These are phyloP conservation scores for Parmelia sp. DNA, from an alignment of 495 filamentous ascomycete genomes.

Conservation along the genomic window DNA sequence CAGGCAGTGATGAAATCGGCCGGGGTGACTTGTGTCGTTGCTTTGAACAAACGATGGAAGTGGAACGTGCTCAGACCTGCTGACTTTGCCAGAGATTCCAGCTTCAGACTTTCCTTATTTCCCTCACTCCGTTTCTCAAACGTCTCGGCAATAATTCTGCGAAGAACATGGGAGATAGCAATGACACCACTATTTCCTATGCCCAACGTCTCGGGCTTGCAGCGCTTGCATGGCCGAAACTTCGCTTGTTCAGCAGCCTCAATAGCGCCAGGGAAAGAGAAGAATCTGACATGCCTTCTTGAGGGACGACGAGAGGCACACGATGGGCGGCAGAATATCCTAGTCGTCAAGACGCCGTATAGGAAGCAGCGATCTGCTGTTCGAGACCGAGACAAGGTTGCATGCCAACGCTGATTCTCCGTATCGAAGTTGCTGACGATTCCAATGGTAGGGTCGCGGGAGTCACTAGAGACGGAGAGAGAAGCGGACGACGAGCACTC, in stretches of 20 bases:
- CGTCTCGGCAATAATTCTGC: conserved; percentile 31
- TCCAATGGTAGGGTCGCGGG: too few relatives aligned
- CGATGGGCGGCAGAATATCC: conserved; percentile 58
- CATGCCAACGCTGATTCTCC: conserved; percentile 46
- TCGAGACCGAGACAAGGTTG: conserved; percentile 47
- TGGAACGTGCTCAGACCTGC: conserved; percentile 54
- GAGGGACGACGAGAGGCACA: conserved; percentile 56
- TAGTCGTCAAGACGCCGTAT: conserved; percentile 57
- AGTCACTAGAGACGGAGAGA: background rate
- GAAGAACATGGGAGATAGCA: conserved; percentile 33
- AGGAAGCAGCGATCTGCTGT: conserved; percentile 48
- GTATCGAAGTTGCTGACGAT: background rate
- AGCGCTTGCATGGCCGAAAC: conserved; percentile 59
- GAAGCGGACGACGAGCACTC: background rate
- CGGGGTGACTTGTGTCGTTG: conserved; percentile 53
- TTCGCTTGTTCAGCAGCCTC: conserved; percentile 50
- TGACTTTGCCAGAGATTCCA: conserved; percentile 46
- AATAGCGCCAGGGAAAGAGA: conserved; percentile 38
- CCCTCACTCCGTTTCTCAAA: conserved; percentile 34
- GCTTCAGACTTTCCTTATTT: conserved; percentile 35
- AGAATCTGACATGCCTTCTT: conserved; percentile 56
- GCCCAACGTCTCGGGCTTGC: conserved; percentile 43
- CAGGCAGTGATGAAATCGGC: conserved; percentile 40
- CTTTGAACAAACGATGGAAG: conserved; percentile 58
- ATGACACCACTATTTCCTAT: conserved; percentile 40